A percentile compares a stretch with the other conserved stretches of the same genome.
Evolutionary conservation across 257 asterid genomes (phyloP).

Genomic region (Scutellaria galericulata): DNA sequence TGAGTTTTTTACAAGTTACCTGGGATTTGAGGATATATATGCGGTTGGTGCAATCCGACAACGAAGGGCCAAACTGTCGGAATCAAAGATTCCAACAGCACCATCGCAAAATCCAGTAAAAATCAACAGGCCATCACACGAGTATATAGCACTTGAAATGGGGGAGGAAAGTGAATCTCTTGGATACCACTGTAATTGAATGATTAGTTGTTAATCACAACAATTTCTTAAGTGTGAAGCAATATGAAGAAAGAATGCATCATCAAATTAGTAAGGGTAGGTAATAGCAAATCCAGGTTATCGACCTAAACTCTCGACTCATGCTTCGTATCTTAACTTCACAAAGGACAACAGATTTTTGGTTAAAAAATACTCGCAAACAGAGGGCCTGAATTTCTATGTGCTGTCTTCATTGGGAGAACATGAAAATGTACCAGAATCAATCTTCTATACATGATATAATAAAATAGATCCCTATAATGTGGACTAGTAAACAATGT

Average conservation of each 20-base stretch:
- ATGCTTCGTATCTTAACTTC: constrained; percentile 5
- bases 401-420: not conserved
- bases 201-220: constrained; percentile 15
- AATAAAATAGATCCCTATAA: not conserved
- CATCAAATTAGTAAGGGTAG: not conserved
- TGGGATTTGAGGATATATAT: constrained; percentile 64
- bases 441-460: not conserved
- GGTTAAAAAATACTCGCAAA: too few species aligned
- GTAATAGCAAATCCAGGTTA: not conserved
- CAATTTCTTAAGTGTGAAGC: constrained; percentile 7
- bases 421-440: not conserved
- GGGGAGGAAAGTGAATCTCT: constrained; percentile 84
- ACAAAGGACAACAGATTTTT: not conserved
- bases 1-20: constrained; percentile 44
- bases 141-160: constrained; percentile 86
- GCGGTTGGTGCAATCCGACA: constrained; percentile 88
- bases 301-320: constrained; percentile 6
- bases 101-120: constrained; percentile 90
- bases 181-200: constrained; percentile 85
- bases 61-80: constrained; percentile 72
- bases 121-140: constrained; percentile 79
- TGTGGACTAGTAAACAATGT: not conserved
- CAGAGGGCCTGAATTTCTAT: not conserved
- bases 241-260: not conserved
- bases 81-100: constrained; percentile 86